These are phyloP conservation scores for Scedosporium boydii DNA, from an alignment of 2,329 filamentous ascomycete species.

Conservation along the genomic window DNA sequence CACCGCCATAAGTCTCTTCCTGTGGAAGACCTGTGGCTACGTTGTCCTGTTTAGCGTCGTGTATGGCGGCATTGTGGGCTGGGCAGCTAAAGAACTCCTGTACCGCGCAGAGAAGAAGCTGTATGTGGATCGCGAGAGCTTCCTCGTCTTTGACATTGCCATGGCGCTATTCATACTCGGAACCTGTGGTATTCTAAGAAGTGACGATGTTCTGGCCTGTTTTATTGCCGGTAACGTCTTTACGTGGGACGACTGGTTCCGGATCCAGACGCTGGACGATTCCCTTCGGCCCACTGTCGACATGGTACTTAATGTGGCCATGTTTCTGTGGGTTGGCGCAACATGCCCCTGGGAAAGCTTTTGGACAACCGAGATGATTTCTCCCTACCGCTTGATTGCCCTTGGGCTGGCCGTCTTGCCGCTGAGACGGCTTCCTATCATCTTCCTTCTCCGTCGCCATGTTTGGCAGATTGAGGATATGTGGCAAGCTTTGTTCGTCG, in stretches of 20 bases:
- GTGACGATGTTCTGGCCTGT: slow-evolving; percentile 82
- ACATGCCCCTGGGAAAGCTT: slow-evolving; percentile 75
- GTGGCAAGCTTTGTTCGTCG: slow-evolving; percentile 73
- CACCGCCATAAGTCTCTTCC: slow-evolving; percentile 70
- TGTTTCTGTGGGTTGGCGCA: slow-evolving; percentile 89
- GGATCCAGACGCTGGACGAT: slow-evolving; percentile 78
- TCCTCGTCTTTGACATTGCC: slow-evolving; percentile 76
- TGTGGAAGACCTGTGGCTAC: slow-evolving; percentile 78
- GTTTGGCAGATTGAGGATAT: slow-evolving; percentile 71
- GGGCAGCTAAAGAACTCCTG: slow-evolving; percentile 70
- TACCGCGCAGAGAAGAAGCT: slow-evolving; percentile 44
- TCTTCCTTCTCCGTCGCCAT: slow-evolving; percentile 62
- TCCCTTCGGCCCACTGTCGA: slow-evolving; percentile 90
- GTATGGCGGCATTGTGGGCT: slow-evolving; percentile 71
- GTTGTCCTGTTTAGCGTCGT: slow-evolving; percentile 67
- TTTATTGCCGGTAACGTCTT: slow-evolving; percentile 89
- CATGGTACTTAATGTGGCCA: slow-evolving; percentile 80
- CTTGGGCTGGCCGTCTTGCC: slow-evolving; percentile 70
- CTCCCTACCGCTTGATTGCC: slow-evolving; percentile 61
- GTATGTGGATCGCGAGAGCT: slow-evolving; percentile 74
- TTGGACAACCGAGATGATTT: slow-evolving; percentile 54
- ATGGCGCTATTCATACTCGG: slow-evolving; percentile 80
- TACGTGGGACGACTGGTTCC: slow-evolving; percentile 92
- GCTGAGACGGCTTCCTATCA: slow-evolving; percentile 66
- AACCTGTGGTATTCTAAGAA: slow-evolving; percentile 78